Conservation (phyloP, 1,284 basidiomycete genomes). For the Tylopilus sp. region DNA sequence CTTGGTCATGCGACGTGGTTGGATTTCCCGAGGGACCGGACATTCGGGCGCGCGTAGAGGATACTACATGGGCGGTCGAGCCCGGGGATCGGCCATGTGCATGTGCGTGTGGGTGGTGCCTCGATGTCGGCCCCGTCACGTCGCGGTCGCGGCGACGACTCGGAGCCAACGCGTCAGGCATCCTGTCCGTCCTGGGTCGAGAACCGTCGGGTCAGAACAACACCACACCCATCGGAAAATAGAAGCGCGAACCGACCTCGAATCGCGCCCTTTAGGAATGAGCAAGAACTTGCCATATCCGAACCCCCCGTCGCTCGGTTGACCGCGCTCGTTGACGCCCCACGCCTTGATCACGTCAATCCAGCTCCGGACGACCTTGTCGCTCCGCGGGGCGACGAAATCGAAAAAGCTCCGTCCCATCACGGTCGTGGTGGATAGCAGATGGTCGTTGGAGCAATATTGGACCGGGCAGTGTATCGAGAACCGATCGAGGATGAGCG, state of each 20-base stretch:
- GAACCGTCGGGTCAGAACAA: too few relatives aligned
- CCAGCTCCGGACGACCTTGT: conserved; percentile 63
- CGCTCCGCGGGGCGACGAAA: conserved; percentile 62
- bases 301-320: conserved; percentile 77
- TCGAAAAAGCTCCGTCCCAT: conserved; percentile 72
- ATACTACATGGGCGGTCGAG: neutral
- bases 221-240: neutral
- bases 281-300: conserved; percentile 70
- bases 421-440: conserved; percentile 55
- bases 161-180: conserved; percentile 18
- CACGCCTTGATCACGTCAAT: conserved; percentile 72
- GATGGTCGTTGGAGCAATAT: conserved; percentile 69
- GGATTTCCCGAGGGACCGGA: conserved; percentile 1
- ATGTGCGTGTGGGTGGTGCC: too few relatives aligned
- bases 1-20: conserved; percentile 28
- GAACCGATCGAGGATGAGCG: conserved; percentile 74
- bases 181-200: conserved; percentile 22
- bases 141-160: conserved; percentile 35
- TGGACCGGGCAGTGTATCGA: conserved; percentile 58
- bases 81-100: conserved; percentile 10
- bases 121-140: conserved; percentile 15
- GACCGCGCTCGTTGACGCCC: conserved; percentile 76
- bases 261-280: conserved; percentile 56
- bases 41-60: conserved; percentile 13
- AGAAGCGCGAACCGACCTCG: conserved; percentile 37